Evolutionary conservation across 768 basidiomycete species (phyloP).

Genomic region (Hypholoma sublateritium): DNA sequence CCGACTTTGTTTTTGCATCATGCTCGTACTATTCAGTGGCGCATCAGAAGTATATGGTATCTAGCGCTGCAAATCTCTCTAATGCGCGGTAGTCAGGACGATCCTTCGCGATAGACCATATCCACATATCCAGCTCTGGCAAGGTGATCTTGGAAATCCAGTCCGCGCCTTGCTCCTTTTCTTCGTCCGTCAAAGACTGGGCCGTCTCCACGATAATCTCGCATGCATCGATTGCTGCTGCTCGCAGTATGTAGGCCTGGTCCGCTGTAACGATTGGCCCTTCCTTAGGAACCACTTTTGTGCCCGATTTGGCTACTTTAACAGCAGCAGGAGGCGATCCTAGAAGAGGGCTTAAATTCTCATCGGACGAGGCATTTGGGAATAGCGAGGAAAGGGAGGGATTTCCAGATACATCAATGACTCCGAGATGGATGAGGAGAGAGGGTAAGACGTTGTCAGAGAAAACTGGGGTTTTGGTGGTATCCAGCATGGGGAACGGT

Average conservation of each 20-base stretch:
- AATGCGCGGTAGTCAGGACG: slow-evolving; percentile 67
- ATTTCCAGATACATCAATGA: slow-evolving; percentile 64
- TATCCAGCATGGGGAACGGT: slow-evolving; percentile 64
- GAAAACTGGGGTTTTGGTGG: slow-evolving; percentile 62
- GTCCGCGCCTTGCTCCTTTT: slow-evolving; percentile 20
- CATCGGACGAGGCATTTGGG: slow-evolving; percentile 40
- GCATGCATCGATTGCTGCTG: slow-evolving; percentile 79
- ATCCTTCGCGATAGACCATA: slow-evolving; percentile 85
- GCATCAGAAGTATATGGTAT: slow-evolving; percentile 67
- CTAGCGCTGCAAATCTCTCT: slow-evolving; percentile 61
- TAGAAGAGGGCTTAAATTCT: slow-evolving; percentile 41
- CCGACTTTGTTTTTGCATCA: too few relatives aligned
- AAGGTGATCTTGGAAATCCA: slow-evolving; percentile 61
- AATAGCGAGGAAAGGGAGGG: slow-evolving; percentile 47
- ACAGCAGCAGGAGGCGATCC: slow-evolving; percentile 20
- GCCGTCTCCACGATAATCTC: slow-evolving; percentile 63
- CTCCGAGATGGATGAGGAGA: slow-evolving; percentile 73
- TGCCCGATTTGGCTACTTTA: neutral
- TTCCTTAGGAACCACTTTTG: slow-evolving; percentile 27
- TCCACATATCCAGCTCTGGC: slow-evolving; percentile 71
- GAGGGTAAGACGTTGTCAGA: slow-evolving; percentile 84
- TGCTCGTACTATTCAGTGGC: too few relatives aligned
- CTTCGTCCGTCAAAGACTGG: slow-evolving; percentile 29
- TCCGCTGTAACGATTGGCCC: slow-evolving; percentile 54
- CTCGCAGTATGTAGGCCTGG: slow-evolving; percentile 74